phyloP scores from a whole-genome alignment of 2,329 filamentous ascomycete species.

The Cladobotryum mycophilum region DNA sequence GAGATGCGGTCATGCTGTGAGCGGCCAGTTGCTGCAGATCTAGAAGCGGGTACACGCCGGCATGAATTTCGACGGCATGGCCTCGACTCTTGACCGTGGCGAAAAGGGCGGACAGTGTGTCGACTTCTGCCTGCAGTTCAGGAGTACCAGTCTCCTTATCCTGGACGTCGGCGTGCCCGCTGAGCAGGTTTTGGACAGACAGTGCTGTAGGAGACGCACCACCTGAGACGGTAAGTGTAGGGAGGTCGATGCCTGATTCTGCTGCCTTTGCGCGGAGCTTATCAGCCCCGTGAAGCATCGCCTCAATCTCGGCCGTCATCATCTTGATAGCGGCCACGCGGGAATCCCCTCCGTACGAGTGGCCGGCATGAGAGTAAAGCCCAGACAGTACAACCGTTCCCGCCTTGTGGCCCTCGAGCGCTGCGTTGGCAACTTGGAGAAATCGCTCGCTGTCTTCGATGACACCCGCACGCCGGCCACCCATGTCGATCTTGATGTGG shows the following conservation, averaged over 20 bases:
- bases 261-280: conserved; percentile 14
- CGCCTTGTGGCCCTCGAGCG: conserved; percentile 19
- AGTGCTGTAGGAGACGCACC: conserved; percentile 69
- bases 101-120: conserved; percentile 17
- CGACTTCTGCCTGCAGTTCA: conserved; percentile 16
- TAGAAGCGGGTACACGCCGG: conserved; percentile 68
- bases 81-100: conserved; percentile 26
- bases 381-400: conserved; percentile 47
- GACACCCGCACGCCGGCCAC: conserved; percentile 65
- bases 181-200: conserved; percentile 21
- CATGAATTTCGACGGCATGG: conserved; percentile 61
- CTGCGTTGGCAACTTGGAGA: conserved; percentile 37
- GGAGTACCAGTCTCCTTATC: conserved; percentile 8
- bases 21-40: conserved; percentile 77
- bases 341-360: conserved; percentile 53
- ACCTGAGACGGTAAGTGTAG: conserved; percentile 48
- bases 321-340: conserved; percentile 25
- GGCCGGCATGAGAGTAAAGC: conserved; percentile 67
- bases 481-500: conserved; percentile 71
- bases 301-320: conserved; percentile 25
- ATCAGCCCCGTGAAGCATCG: conserved; percentile 21
- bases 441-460: conserved; percentile 42
- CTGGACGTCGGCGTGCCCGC: conserved; percentile 6
- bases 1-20: conserved; percentile 43
- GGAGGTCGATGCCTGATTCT: conserved; percentile 14